A percentile compares a stretch with the other conserved stretches of the same genome.
These are phyloP conservation scores for Ceratobasidium sp. DNA, from an alignment of 1,284 basidiomycete species.

Conservation along the genomic window DNA sequence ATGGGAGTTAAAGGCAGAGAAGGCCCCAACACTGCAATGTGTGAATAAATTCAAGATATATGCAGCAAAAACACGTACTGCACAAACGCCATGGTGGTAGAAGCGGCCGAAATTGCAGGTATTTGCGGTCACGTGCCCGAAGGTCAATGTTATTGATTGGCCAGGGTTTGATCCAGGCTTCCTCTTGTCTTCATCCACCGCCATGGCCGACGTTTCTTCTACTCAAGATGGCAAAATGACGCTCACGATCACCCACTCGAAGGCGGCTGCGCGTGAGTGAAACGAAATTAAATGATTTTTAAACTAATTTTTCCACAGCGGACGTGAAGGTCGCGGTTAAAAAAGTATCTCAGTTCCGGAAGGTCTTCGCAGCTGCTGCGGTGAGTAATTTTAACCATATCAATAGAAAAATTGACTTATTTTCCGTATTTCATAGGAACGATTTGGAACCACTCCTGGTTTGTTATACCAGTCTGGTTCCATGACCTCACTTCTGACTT, in stretches of 20 bases:
- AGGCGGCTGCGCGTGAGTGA: slow-evolving; percentile 25
- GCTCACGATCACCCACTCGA: slow-evolving; percentile 36
- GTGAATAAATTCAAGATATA: no score
- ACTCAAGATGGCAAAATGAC: slow-evolving; percentile 42
- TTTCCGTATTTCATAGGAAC: slow-evolving; percentile 4
- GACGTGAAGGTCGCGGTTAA: slow-evolving; percentile 43
- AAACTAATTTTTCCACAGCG: slow-evolving; percentile 1
- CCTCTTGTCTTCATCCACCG: neutral
- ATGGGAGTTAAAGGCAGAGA: no score
- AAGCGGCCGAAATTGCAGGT: no score
- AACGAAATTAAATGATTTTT: neutral
- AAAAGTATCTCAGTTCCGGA: slow-evolving; percentile 41
- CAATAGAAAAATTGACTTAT: no score
- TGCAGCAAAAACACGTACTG: no score
- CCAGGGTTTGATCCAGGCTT: neutral
- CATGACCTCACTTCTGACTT: neutral
- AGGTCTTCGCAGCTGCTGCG: slow-evolving; percentile 35
- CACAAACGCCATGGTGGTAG: no score
- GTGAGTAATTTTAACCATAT: neutral
- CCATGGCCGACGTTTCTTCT: slow-evolving; percentile 5
- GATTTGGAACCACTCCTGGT: slow-evolving; percentile 39
- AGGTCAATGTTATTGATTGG: no score
- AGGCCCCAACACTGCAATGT: no score
- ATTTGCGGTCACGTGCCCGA: no score
- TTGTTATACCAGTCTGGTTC: neutral